Evolutionary conservation across 2,329 filamentous ascomycete genomes (phyloP).

Genomic region (Aspergillus hortae): DNA sequence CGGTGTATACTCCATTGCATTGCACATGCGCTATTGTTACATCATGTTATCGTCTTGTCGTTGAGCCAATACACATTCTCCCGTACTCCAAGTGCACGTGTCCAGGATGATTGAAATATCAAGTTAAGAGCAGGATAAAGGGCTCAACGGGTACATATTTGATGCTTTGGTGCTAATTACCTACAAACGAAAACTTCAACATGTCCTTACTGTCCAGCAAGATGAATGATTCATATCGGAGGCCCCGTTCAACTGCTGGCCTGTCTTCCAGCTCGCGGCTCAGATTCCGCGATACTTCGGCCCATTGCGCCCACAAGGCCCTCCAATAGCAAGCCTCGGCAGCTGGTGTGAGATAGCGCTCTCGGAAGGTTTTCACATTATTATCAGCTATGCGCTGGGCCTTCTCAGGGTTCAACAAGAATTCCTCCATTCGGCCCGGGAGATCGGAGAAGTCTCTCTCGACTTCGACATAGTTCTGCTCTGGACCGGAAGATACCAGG

Average conservation of each 20-base stretch:
- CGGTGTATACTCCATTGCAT: too few relatives aligned
- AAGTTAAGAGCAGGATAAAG: too few relatives aligned
- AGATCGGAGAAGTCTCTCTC: conserved; percentile 55
- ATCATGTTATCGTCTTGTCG: too few relatives aligned
- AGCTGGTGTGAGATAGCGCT: conserved; percentile 48
- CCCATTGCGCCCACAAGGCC: conserved; percentile 22
- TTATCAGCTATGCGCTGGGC: conserved; percentile 47
- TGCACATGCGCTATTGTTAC: too few relatives aligned
- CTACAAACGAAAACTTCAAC: conserved; percentile 14
- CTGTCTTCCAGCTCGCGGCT: conserved; percentile 16
- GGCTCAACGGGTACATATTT: too few relatives aligned
- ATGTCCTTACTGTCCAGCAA: conserved; percentile 23
- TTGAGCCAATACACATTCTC: too few relatives aligned
- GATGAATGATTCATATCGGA: conserved; percentile 30
- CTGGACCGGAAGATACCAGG: conserved; percentile 36
- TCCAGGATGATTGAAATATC: too few relatives aligned
- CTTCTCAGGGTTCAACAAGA: conserved; percentile 32
- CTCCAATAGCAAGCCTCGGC: conserved; percentile 53
- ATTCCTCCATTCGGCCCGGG: conserved; percentile 29
- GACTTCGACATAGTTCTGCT: conserved; percentile 48
- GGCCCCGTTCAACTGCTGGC: conserved; percentile 13
- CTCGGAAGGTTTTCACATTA: conserved; percentile 42
- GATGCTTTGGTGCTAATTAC: too few relatives aligned
- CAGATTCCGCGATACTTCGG: conserved; percentile 22
- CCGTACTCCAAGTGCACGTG: too few relatives aligned